Evolutionary conservation across 192 early-diverging fungal genomes (phyloP).

Genomic region (Coemansia javaensis): DNA sequence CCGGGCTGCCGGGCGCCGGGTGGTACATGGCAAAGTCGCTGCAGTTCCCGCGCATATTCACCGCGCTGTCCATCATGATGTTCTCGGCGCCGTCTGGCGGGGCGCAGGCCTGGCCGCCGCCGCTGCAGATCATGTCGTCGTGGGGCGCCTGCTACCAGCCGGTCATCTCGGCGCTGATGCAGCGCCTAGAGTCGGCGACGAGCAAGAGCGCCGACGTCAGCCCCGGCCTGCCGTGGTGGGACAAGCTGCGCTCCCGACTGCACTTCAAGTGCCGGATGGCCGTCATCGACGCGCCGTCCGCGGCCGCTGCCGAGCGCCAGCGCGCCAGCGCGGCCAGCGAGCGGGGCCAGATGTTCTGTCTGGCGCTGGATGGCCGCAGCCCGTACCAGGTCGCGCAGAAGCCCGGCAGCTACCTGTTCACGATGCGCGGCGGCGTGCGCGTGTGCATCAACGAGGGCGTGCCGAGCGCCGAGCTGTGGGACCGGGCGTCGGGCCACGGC

Average conservation of each 20-base stretch:
- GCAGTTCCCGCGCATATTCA: constrained; percentile 48
- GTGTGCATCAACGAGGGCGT: constrained; percentile 46
- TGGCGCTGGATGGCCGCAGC: constrained; percentile 46
- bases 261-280: constrained; percentile 43
- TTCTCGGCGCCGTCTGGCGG: constrained; percentile 22
- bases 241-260: constrained; percentile 48
- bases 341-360: constrained; percentile 43
- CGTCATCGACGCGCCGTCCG: constrained; percentile 26
- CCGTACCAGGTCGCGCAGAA: constrained; percentile 48
- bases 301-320: neutral
- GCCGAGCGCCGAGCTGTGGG: constrained; percentile 46
- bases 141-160: constrained; percentile 52
- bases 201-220: constrained; percentile 49
- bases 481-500: constrained; percentile 30
- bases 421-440: constrained; percentile 49
- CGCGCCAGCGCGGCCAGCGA: constrained; percentile 4
- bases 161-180: constrained; percentile 49
- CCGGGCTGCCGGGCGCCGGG: constrained; percentile 21
- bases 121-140: constrained; percentile 45
- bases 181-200: constrained; percentile 46
- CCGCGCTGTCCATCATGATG: constrained; percentile 38
- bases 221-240: constrained; percentile 53
- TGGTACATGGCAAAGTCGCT: constrained; percentile 47
- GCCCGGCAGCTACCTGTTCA: constrained; percentile 45
- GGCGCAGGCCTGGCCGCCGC: constrained; percentile 14